Evolutionary conservation across 1,284 basidiomycete species (phyloP).

Genomic region (Porogramme epimiltina): DNA sequence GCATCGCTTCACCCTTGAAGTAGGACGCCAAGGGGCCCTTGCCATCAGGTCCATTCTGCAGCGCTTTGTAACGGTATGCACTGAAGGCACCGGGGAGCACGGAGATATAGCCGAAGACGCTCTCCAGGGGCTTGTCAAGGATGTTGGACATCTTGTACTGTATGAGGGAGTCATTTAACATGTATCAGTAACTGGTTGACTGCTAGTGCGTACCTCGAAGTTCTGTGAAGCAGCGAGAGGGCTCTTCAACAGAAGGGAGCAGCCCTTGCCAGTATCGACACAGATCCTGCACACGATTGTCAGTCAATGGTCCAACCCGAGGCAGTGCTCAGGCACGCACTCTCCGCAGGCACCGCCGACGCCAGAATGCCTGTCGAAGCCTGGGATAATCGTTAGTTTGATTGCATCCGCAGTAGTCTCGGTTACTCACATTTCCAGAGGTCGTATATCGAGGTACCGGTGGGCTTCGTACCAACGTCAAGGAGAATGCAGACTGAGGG

Average conservation of each 20-base stretch:
- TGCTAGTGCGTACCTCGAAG: slow-evolving; percentile 65
- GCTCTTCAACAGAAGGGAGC: slow-evolving; percentile 78
- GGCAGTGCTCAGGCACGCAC: slow-evolving; percentile 42
- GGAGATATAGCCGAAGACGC: slow-evolving; percentile 90
- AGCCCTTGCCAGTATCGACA: slow-evolving; percentile 80
- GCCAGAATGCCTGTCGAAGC: slow-evolving; percentile 87
- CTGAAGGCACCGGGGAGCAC: slow-evolving; percentile 92
- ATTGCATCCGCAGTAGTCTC: not conserved
- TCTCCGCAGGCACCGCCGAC: slow-evolving; percentile 97
- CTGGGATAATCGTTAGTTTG: slow-evolving; percentile 33
- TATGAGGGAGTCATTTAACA: not conserved
- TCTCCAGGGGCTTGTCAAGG: slow-evolving; percentile 91
- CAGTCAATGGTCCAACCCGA: not conserved
- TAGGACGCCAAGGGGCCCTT: slow-evolving; percentile 89
- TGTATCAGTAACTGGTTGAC: not conserved
- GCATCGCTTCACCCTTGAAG: slow-evolving; percentile 92
- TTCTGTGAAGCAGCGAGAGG: slow-evolving; percentile 92
- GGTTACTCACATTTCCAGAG: slow-evolving; percentile 80
- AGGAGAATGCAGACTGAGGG: slow-evolving; percentile 77
- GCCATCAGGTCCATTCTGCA: slow-evolving; percentile 80
- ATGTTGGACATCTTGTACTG: slow-evolving; percentile 93
- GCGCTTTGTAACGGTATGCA: slow-evolving; percentile 87
- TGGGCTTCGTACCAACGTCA: slow-evolving; percentile 94
- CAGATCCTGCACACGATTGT: slow-evolving; percentile 59
- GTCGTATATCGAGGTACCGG: slow-evolving; percentile 92